A percentile compares a stretch with the other conserved stretches of the same genome.
Evolutionary conservation across 768 basidiomycete species (phyloP).

Genomic region (Strobilomyces confusus): DNA sequence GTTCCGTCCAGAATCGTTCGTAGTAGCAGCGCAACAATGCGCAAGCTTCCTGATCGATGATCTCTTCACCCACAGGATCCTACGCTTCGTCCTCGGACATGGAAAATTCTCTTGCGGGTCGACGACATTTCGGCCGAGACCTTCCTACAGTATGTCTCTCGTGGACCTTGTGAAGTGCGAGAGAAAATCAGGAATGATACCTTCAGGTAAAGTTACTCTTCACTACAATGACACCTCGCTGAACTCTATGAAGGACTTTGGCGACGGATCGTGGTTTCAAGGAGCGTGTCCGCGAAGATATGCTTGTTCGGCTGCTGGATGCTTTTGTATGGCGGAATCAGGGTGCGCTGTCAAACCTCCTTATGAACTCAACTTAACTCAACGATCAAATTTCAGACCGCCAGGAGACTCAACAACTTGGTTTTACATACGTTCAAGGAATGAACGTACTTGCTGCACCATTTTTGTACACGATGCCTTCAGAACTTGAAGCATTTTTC

Average conservation of each 20-base stretch:
- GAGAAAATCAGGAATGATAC: constrained; percentile 97
- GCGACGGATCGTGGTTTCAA: constrained; percentile 98
- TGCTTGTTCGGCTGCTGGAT: constrained; percentile 93
- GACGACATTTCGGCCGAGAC: constrained; percentile 72
- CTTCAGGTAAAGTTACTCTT: constrained; percentile 58
- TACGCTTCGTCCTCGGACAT: constrained; percentile 84
- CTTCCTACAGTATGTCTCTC: constrained; percentile 73
- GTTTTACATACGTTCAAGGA: constrained; percentile 96
- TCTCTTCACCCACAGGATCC: constrained; percentile 50
- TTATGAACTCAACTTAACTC: background rate
- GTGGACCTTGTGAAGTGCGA: constrained; percentile 82
- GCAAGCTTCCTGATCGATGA: constrained; percentile 2
- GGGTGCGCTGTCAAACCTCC: constrained; percentile 41
- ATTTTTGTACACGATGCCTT: constrained; percentile 95
- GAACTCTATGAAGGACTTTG: constrained; percentile 53
- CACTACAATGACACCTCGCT: background rate
- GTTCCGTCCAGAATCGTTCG: too few species aligned
- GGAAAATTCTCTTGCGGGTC: constrained; percentile 90
- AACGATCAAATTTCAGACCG: constrained; percentile 45
- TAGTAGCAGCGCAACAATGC: too few species aligned
- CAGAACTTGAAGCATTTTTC: constrained; percentile 96
- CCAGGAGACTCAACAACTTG: constrained; percentile 73
- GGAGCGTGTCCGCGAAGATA: constrained; percentile 93
- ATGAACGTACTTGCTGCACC: constrained; percentile 99
- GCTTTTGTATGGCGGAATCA: constrained; percentile 97